These are phyloP conservation scores for Yarrowia sp. DNA, from an alignment of 805 yeast species.

Conservation along the genomic window DNA sequence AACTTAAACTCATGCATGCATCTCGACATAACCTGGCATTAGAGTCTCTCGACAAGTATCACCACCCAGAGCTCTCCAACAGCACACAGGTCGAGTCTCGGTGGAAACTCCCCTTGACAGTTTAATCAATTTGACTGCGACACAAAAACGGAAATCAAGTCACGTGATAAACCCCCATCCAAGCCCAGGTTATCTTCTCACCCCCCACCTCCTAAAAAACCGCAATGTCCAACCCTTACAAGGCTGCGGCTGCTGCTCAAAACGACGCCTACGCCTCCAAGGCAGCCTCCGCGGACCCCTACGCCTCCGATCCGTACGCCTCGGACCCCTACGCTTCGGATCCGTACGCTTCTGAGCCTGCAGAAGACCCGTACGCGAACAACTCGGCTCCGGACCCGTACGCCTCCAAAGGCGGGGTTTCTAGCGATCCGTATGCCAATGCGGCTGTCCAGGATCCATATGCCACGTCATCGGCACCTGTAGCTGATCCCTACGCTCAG, in stretches of 20 bases:
- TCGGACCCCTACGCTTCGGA: constrained; percentile 12
- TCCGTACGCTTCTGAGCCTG: constrained; percentile 3
- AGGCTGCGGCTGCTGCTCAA: constrained; percentile 38
- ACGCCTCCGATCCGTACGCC: constrained; percentile 20
- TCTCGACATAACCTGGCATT: neutral
- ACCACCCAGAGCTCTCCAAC: too few relatives aligned
- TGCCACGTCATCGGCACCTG: neutral
- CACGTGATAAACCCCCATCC: too few relatives aligned
- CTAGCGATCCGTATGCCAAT: too few relatives aligned
- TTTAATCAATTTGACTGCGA: too few relatives aligned
- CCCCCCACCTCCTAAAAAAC: neutral
- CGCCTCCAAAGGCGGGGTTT: neutral
- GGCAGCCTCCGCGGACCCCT: constrained; percentile 14
- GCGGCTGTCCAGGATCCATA: neutral
- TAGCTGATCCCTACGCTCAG: constrained; percentile 4
- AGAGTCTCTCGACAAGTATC: neutral
- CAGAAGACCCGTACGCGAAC: constrained; percentile 17
- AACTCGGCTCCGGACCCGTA: neutral
- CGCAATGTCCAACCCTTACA: constrained; percentile 37
- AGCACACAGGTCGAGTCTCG: too few relatives aligned
- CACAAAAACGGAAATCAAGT: too few relatives aligned
- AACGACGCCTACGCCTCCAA: constrained; percentile 32
- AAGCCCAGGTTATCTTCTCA: neutral
- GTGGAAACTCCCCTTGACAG: too few relatives aligned
- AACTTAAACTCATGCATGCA: neutral